Percentiles rank a stretch among this genome's conserved stretches.
Evolutionary conservation across 768 basidiomycete species (phyloP).

Genomic region (Suillus spraguei): DNA sequence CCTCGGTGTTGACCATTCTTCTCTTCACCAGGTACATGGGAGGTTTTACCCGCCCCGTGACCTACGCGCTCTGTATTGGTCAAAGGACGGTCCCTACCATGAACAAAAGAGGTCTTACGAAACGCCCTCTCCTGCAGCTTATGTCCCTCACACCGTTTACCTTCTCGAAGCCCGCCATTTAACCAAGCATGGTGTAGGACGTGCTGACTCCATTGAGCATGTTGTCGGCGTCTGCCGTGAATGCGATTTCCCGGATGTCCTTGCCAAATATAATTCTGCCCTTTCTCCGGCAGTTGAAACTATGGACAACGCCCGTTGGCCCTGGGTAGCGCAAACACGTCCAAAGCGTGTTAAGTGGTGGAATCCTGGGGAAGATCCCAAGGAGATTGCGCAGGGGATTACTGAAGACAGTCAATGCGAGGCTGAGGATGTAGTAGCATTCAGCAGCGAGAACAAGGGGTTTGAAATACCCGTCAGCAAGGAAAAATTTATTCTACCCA

Average conservation of each 20-base stretch:
- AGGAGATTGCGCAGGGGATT: slow-evolving; percentile 20
- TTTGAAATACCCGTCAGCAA: background rate
- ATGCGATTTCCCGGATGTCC: slow-evolving; percentile 30
- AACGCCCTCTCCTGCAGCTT: slow-evolving; percentile 37
- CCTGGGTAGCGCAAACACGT: slow-evolving; percentile 24
- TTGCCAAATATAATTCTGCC: slow-evolving; percentile 35
- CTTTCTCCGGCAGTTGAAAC: slow-evolving; percentile 18
- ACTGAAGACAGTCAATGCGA: background rate
- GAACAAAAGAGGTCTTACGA: slow-evolving; percentile 29
- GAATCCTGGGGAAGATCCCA: slow-evolving; percentile 25
- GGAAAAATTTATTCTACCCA: background rate
- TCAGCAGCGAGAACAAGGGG: background rate
- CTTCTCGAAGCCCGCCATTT: slow-evolving; percentile 42
- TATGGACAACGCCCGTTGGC: slow-evolving; percentile 46
- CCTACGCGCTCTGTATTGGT: slow-evolving; percentile 39
- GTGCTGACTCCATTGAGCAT: slow-evolving; percentile 32
- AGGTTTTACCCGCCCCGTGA: slow-evolving; percentile 40
- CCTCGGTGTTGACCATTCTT: slow-evolving; percentile 16
- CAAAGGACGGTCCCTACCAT: slow-evolving; percentile 37
- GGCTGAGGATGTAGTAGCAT: background rate
- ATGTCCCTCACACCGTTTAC: slow-evolving; percentile 44
- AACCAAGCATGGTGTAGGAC: slow-evolving; percentile 32
- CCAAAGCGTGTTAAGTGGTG: slow-evolving; percentile 29
- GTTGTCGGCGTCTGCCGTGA: slow-evolving; percentile 39
- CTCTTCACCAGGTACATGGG: slow-evolving; percentile 37